phyloP scores from a whole-genome alignment of 2,329 filamentous ascomycete genomes.

The Ophiostoma himal-ulmi region DNA sequence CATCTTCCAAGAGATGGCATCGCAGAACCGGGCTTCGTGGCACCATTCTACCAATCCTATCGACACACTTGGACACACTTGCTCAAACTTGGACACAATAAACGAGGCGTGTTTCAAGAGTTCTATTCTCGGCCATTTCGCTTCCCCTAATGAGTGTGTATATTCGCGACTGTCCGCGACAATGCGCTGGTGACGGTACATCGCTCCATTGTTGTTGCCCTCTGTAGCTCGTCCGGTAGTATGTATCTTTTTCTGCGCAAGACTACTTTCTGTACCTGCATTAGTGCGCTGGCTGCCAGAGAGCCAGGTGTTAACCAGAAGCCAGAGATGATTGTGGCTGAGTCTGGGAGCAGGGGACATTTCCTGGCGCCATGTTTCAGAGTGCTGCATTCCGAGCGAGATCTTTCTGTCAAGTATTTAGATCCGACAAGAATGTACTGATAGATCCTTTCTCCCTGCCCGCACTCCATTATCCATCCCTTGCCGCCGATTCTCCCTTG shows the following conservation, averaged over 20 bases:
- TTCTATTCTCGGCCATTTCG: not conserved
- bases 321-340: not conserved
- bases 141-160: not conserved
- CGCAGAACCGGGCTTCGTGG: not conserved
- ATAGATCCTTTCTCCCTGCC: constrained; percentile 5
- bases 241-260: not conserved
- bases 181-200: not conserved
- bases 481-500: constrained; percentile 3
- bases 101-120: constrained; percentile 2
- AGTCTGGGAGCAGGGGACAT: not conserved
- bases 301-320: not conserved
- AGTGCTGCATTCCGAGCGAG: constrained; percentile 17
- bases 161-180: not conserved
- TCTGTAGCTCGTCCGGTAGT: too few species aligned
- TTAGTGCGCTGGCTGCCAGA: not conserved
- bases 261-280: constrained; percentile 1
- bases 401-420: constrained; percentile 6
- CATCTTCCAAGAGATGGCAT: not conserved
- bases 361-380: constrained; percentile 18
- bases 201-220: not conserved
- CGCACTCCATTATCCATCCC: constrained; percentile 7
- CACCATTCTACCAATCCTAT: not conserved
- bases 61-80: not conserved
- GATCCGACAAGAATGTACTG: not conserved
- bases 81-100: not conserved